A percentile compares a stretch with the other conserved stretches of the same genome.
Evolutionary conservation across 352 stramenopile genomes (phyloP).

Genomic region (Achlya hypogyna): DNA sequence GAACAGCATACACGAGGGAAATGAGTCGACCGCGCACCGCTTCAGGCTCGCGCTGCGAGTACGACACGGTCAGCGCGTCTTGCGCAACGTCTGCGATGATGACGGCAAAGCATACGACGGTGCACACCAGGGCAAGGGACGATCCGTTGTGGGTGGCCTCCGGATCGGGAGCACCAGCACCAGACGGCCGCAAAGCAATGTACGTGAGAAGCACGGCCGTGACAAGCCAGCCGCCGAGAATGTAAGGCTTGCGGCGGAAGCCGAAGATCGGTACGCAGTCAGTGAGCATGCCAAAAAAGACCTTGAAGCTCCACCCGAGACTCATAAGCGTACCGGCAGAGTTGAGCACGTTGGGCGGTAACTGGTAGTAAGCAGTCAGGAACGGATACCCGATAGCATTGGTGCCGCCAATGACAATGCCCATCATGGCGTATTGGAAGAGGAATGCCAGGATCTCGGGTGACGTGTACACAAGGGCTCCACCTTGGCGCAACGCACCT

Average conservation of each 20-base stretch:
- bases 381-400: constrained; percentile 33
- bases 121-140: constrained; percentile 9
- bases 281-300: constrained; percentile 23
- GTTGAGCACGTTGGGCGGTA: constrained; percentile 30
- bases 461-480: constrained; percentile 26
- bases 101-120: constrained; percentile 10
- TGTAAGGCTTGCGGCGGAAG: constrained; percentile 15
- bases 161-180: neutral
- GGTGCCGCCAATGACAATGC: constrained; percentile 27
- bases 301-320: constrained; percentile 28
- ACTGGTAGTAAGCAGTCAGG: constrained; percentile 39
- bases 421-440: constrained; percentile 25
- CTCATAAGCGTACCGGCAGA: constrained; percentile 39
- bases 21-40: constrained; percentile 7
- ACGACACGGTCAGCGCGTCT: constrained; percentile 8
- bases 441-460: constrained; percentile 26
- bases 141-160: neutral
- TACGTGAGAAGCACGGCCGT: neutral
- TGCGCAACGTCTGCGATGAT: constrained; percentile 19
- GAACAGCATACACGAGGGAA: constrained; percentile 1
- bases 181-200: neutral
- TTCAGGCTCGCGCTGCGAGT: constrained; percentile 14
- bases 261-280: constrained; percentile 23
- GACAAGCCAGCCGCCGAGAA: constrained; percentile 7
- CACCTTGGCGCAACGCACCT: constrained; percentile 54